Evolutionary conservation across 768 basidiomycete genomes (phyloP), one percentile per base, ranked within the genome.

Genomic region (Lactarius pseudohatsudake): DNA sequence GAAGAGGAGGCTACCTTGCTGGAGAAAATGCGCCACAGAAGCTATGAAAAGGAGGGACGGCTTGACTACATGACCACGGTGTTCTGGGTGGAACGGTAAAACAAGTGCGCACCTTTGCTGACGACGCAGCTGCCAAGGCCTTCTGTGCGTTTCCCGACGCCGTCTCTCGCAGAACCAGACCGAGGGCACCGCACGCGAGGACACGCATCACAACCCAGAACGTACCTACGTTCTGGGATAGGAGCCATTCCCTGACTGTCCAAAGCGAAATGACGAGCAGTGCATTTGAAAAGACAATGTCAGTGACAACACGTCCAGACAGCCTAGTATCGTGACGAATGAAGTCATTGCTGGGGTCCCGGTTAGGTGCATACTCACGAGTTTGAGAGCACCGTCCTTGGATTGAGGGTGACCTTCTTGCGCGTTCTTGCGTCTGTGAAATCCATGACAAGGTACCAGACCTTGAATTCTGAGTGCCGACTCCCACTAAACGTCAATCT

Each of bases 121-220:
- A 70, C 13, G 50, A 54, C 13, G 53, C 89, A 41, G 89, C 82
- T 32, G 79, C 77, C 69, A 80, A 82, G 71, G 81, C 81, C 71
- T 81, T 86, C 58, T 79, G 77, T 67, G 85, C 73, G 72, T 86
- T 81, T 4, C 84, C 84, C 0, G 84, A 85, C 57, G 79, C 66
- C 1, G 77, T 81, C 67, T 86, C 86, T 87, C 89, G 87, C 22
- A 84, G 75, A 55, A 90, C 70, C 53, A 85, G 81, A 22, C 84
- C 86, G 61, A 90, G 71, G n/a, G 84, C 88, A n/a, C 85, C 88
- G 70, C 86, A 85, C 3, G 87, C 88, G 61, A 92, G 78, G 58
- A 91, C 81, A 68, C 89, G 79, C 78, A 92, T 86, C 40, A 89
- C 79, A 16, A 91, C 80, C 91, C 90, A 92, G 72, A 91, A 87